These are phyloP conservation scores for Crataegus laevigata DNA, from an alignment of 306 rosid species.

Conservation along the genomic window DNA sequence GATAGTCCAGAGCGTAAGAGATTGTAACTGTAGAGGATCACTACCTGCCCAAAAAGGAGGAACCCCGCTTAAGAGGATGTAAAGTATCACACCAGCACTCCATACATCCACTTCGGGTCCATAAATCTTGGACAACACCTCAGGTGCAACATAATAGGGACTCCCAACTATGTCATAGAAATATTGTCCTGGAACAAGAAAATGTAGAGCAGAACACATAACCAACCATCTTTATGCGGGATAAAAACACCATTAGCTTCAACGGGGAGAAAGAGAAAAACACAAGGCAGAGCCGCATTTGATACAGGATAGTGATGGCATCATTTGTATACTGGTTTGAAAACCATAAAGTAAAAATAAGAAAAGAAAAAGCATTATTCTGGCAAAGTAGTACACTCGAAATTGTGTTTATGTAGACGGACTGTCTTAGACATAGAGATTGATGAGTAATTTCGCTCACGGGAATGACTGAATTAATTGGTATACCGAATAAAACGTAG, in stretches of 20 bases:
- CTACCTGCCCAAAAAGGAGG: conserved; percentile 98
- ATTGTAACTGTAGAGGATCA: conserved; percentile 14
- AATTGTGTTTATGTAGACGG: neutral
- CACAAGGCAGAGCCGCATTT: neutral
- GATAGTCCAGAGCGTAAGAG: neutral
- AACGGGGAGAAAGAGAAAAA: neutral
- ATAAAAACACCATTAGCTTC: neutral
- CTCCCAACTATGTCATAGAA: conserved; percentile 80
- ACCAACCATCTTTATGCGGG: neutral
- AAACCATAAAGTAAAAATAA: neutral
- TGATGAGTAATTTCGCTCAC: neutral
- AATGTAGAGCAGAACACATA: conserved; percentile 1
- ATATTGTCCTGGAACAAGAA: conserved; percentile 48
- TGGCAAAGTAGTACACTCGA: neutral
- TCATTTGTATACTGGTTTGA: neutral
- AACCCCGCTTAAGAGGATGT: conserved; percentile 80
- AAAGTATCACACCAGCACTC: conserved; percentile 94
- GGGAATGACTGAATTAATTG: neutral
- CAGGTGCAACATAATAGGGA: conserved; percentile 88
- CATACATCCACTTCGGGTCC: conserved; percentile 88
- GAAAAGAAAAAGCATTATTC: neutral
- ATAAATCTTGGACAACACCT: conserved; percentile 63
- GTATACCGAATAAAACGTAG: neutral
- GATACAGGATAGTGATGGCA: neutral
- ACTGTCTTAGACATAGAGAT: neutral